A percentile compares a stretch with the other conserved stretches of the same genome.
Conservation (phyloP, 2,329 filamentous ascomycete species). For the Rhytidhysteron rufulum region DNA sequence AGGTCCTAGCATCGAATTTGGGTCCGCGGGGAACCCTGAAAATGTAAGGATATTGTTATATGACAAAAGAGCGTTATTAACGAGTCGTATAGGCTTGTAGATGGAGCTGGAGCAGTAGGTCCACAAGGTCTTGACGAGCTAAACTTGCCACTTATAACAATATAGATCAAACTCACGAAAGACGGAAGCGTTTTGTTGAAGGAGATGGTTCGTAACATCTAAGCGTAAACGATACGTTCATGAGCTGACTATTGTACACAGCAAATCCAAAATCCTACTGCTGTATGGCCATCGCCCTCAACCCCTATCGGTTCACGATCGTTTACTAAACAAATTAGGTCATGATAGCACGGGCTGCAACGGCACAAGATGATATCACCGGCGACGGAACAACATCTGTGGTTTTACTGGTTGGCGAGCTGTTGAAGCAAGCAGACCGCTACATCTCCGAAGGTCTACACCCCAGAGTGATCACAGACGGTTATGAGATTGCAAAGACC, state of each 20-base stretch:
- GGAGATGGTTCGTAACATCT: conserved; percentile 60
- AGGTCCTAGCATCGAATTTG: conserved; percentile 95
- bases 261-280: conserved; percentile 98
- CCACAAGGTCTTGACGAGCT: background rate
- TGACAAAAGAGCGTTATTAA: too few species aligned
- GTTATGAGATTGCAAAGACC: conserved; percentile 93
- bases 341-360: conserved; percentile 77
- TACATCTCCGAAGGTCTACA: conserved; percentile 97
- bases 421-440: conserved; percentile 94
- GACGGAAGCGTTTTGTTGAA: conserved; percentile 84
- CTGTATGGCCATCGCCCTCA: conserved; percentile 52
- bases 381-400: conserved; percentile 97
- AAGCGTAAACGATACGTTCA: too few species aligned
- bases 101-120: conserved; percentile 57
- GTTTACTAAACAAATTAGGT: conserved; percentile 37
- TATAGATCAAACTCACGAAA: conserved; percentile 95
- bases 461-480: conserved; percentile 93
- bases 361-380: conserved; percentile 96
- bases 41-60: conserved; percentile 66
- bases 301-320: too few species aligned
- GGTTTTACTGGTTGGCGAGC: conserved; percentile 89
- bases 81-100: conserved; percentile 51
- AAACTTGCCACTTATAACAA: conserved; percentile 16
- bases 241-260: too few species aligned
- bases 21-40: conserved; percentile 93